Evolutionary conservation across 345 rosid species (phyloP), one percentile per base, ranked within the genome.

Genomic region (Eucalyptus shirleyi): DNA sequence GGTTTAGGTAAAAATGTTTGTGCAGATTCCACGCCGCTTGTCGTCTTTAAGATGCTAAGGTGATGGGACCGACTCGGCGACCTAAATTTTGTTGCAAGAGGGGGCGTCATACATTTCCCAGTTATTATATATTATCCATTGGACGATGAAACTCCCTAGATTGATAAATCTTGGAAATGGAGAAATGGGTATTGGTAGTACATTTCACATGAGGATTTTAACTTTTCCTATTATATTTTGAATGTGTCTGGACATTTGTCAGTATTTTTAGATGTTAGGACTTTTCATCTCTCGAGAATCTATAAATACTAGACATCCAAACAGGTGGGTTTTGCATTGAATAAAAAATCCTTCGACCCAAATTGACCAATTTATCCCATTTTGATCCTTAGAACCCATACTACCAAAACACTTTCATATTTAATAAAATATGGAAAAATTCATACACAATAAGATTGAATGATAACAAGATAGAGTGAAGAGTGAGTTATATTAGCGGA

Each of bases 271-370:
- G 7, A 6, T 9, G 13, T 37, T 72, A 34, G 45, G 21, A 19
- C 1, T 72, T 34, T 34, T 72, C 44, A 4, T 18, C 16, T 6
- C 30, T 77, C 3, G 7, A 77, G 8, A 13, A 12, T 40, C 47
- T 5, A 40, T 40, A 21, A 40, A 40, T 14, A 7, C 4, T 1
- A 21, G 45, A 56, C 30, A 4, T 24, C 5, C 1, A 2, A 10
- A 56, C 0, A 0, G 0, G 6, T 26, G 6, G 13, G 0, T 53
- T 53, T 21, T 53, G 1, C 2, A 56, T 56, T 0, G 13, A 56
- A 23, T 24, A 1, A 26, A 56, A 56, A 24, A 56, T 24, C 12
- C 0, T 56, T 56, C 0, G 0, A 24, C 3, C 0, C 62, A 24
- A 56, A 56, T 24, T 10, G 3, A 56, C 2, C 6, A 23, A 56